Percentiles rank a stretch among this genome's conserved stretches.
Evolutionary conservation across 495 filamentous ascomycete genomes (phyloP).

Genomic region (Cercophora samala): DNA sequence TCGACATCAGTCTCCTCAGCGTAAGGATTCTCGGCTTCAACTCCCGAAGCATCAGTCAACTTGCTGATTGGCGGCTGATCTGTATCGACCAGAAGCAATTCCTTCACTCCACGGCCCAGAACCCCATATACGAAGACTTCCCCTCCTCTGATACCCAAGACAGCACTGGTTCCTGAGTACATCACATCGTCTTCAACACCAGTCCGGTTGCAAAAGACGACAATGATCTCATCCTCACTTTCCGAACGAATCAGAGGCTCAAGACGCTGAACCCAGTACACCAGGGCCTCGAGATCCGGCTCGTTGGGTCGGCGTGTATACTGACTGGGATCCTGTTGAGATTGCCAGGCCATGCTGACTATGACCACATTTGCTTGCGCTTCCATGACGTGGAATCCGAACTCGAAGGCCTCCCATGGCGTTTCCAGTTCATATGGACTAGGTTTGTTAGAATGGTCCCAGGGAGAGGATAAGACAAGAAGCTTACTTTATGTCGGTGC

Average conservation of each 20-base stretch:
- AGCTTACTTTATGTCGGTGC: conserved; percentile 65
- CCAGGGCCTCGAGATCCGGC: conserved; percentile 76
- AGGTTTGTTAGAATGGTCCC: conserved; percentile 18
- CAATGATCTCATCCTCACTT: conserved; percentile 60
- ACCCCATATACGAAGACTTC: conserved; percentile 66
- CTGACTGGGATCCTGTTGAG: conserved; percentile 49
- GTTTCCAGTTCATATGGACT: conserved; percentile 71
- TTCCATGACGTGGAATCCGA: conserved; percentile 73
- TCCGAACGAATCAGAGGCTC: conserved; percentile 64
- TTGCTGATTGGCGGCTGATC: conserved; percentile 27
- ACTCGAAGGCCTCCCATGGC: conserved; percentile 78
- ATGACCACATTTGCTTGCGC: conserved; percentile 67
- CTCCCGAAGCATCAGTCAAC: conserved; percentile 23
- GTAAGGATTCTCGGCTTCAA: conserved; percentile 6
- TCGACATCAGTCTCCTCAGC: conserved; percentile 2
- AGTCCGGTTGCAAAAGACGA: conserved; percentile 80
- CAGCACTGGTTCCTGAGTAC: conserved; percentile 84
- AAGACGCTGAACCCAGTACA: conserved; percentile 86
- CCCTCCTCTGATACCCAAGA: conserved; percentile 69
- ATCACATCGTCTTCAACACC: conserved; percentile 63
- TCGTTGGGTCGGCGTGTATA: conserved; percentile 44
- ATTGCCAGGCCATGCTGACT: conserved; percentile 87
- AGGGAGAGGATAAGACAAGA: not conserved
- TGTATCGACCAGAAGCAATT: conserved; percentile 63
- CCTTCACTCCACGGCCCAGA: conserved; percentile 62